Evolutionary conservation across 1,284 basidiomycete species (phyloP), one percentile per base, ranked within the genome.

Genomic region (Singerocomus rubriflavus): DNA sequence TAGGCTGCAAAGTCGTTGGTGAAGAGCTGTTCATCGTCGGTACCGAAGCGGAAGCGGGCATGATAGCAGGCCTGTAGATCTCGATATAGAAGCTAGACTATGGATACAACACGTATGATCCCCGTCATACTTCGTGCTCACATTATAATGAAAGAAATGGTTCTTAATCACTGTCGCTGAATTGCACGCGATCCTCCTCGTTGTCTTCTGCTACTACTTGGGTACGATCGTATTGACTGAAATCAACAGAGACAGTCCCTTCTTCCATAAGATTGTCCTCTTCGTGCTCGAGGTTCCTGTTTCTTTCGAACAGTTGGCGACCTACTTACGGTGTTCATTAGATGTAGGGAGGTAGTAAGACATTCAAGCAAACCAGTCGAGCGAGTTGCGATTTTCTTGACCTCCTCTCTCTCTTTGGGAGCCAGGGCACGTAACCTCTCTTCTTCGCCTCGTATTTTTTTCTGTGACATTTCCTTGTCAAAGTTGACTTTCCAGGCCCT

Each of bases 331-430:
- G 38, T 33, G 30, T 12, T 50, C 31, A 37, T 56, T 49, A 42
- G 50, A 46, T 45, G 34, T 31, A 34, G 9, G 17, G 61, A 31
- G 59, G 43, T 43, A 35, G 12, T 17, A 12, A 43, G 34, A 16
- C 36, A 49, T 25, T 31, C 21, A 21, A 4, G 10, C 69, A 75
- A 61, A 91, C 95, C 95, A 52, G 80, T 80, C 16, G 85, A 72
- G 58, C 95, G 81, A 50, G 74, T 77, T 26, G 68, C 75, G 17
- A 81, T 69, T 62, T 78, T 84, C 69, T 83, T 91, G 67, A 77
- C 83, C 65, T 98, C 96, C 69, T 98, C 95, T 50, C 89, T 78
- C 71, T 98, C 96, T 66, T 91, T 96, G 4, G 85, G 72, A 13
- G 85, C 81, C 64, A 95, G 64, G 8, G 75, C 81, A 63, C 84